phyloP scores from a whole-genome alignment of 192 early-diverging fungal genomes.

The Lunasporangiospora selenospora region DNA sequence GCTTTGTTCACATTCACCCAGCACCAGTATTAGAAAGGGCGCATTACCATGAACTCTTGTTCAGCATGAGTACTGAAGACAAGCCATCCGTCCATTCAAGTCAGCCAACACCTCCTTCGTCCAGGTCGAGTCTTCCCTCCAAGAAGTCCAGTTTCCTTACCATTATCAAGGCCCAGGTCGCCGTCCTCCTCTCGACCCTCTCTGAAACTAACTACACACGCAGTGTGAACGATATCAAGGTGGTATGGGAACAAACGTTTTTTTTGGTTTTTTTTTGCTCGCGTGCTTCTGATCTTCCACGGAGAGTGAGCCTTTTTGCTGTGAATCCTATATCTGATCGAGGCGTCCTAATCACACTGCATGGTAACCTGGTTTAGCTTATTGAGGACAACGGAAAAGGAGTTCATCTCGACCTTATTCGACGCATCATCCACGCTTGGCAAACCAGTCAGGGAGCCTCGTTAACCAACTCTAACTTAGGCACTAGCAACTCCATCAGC shows the following conservation, averaged over 20 bases:
- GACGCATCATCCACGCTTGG: neutral
- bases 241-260: no score
- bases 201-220: constrained; percentile 47
- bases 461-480: constrained; percentile 9
- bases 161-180: constrained; percentile 56
- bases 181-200: constrained; percentile 49
- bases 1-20: neutral
- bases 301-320: no score
- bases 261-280: no score
- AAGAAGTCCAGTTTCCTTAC: constrained; percentile 41
- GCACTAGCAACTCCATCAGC: constrained; percentile 6
- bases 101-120: constrained; percentile 19
- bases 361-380: no score
- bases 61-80: constrained; percentile 55
- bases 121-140: constrained; percentile 32
- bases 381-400: no score
- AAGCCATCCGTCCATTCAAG: no score
- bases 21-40: neutral
- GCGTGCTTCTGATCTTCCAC: no score
- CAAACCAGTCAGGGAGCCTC: neutral
- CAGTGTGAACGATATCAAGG: constrained; percentile 45
- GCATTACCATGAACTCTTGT: constrained; percentile 21
- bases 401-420: neutral
- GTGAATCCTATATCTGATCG: no score
- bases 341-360: no score